Percentiles rank a stretch among this genome's conserved stretches.
Conservation (phyloP, 2,329 filamentous ascomycete species). For the Emmonsiellopsis sp. region DNA sequence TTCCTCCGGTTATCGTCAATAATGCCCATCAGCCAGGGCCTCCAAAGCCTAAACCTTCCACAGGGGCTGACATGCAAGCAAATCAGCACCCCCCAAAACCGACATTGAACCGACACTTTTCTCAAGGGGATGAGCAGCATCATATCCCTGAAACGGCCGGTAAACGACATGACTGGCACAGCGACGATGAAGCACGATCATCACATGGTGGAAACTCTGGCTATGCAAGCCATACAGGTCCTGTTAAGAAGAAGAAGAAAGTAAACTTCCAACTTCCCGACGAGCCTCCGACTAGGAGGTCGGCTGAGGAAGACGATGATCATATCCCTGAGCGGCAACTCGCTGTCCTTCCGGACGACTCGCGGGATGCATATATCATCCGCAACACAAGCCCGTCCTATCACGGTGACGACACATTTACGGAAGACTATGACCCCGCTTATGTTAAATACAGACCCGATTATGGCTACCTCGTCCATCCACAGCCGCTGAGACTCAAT, state of each 20-base stretch:
- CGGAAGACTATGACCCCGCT: not conserved
- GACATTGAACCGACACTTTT: constrained; percentile 8
- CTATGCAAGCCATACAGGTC: not conserved
- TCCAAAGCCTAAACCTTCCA: not conserved
- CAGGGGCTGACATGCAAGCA: not conserved
- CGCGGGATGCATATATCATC: not conserved
- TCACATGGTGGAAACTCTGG: constrained; percentile 2
- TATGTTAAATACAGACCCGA: not conserved
- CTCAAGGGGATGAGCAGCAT: constrained; percentile 4
- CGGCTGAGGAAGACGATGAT: not conserved
- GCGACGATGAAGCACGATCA: constrained; percentile 12
- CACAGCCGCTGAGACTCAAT: constrained; percentile 1
- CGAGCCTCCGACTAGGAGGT: not conserved
- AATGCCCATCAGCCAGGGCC: not conserved
- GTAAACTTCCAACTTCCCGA: constrained; percentile 2
- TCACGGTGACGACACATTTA: not conserved
- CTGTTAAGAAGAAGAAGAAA: constrained; percentile 1
- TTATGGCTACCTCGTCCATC: not conserved
- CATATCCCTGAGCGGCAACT: not conserved
- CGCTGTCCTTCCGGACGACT: not conserved
- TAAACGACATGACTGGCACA: constrained; percentile 10
- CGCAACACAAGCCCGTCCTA: not conserved
- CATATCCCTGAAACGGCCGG: not conserved
- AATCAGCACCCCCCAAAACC: constrained; percentile 1
- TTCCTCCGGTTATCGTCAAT: not conserved